Evolutionary conservation across 345 rosid species (phyloP).

Genomic region (Hibiscus mutabilis): DNA sequence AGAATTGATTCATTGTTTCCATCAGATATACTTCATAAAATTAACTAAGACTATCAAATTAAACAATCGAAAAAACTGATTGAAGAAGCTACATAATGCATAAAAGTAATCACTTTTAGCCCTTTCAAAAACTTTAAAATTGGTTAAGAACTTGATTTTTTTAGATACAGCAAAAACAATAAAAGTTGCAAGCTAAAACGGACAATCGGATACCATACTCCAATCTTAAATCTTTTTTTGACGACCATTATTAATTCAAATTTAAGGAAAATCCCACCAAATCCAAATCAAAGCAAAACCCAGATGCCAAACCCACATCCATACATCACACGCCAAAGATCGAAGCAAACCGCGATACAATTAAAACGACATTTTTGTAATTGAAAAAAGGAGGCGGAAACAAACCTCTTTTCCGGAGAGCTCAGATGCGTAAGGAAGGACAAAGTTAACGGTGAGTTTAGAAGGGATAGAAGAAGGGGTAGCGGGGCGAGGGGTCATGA

Average conservation of each 20-base stretch:
- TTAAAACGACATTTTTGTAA: neutral
- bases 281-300: constrained; percentile 7
- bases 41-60: neutral
- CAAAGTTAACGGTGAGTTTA: constrained; percentile 80
- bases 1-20: neutral
- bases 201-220: too few relatives aligned
- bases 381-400: neutral
- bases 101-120: neutral
- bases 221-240: too few relatives aligned
- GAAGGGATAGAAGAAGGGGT: constrained; percentile 59
- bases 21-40: neutral
- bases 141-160: neutral
- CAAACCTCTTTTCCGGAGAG: constrained; percentile 53
- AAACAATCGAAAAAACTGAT: neutral
- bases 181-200: too few relatives aligned
- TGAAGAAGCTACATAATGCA: neutral
- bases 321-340: neutral
- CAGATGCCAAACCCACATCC: constrained; percentile 11
- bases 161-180: too few relatives aligned
- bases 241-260: neutral
- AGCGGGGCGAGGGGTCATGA: constrained; percentile 60
- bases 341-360: constrained; percentile 3
- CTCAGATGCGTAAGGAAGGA: constrained; percentile 62
- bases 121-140: neutral
- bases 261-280: neutral